phyloP scores from a whole-genome alignment of 495 filamentous ascomycete species.

The Sabuloglossum arenarium region DNA sequence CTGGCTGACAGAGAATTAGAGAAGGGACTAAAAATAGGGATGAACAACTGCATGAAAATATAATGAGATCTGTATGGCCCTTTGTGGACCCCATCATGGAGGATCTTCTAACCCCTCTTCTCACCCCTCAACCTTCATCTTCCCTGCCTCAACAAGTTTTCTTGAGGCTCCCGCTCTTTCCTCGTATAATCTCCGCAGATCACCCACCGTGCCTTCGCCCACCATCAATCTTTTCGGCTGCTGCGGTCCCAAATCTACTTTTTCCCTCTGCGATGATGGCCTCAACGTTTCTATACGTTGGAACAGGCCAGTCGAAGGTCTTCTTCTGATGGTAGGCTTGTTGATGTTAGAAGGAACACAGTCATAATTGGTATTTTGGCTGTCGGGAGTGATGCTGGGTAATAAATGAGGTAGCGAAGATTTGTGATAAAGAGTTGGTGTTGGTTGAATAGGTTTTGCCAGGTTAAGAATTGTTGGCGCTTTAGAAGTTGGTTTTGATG shows the following conservation, averaged over 20 bases:
- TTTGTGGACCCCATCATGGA: too few species aligned
- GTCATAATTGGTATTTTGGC: background rate
- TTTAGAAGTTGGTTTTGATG: background rate
- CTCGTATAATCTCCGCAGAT: conserved; percentile 20
- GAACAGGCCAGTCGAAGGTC: background rate
- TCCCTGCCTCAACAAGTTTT: conserved; percentile 7
- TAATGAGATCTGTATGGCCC: too few species aligned
- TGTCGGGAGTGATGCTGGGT: background rate
- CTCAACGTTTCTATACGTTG: background rate
- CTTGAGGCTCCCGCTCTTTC: conserved; percentile 17
- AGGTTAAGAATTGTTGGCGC: background rate
- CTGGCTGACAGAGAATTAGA: too few species aligned
- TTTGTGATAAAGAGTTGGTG: background rate
- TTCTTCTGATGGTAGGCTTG: background rate
- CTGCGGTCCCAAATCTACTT: background rate
- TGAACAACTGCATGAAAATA: too few species aligned
- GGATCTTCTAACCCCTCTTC: background rate
- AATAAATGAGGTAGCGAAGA: background rate
- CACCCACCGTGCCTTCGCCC: conserved; percentile 17
- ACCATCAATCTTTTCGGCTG: conserved; percentile 13
- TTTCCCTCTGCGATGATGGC: background rate
- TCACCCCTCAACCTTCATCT: background rate
- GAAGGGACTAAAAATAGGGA: too few species aligned
- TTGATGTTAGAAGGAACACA: background rate
- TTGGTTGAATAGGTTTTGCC: background rate